These are phyloP conservation scores for Alopecurus myosuroides DNA, from an alignment of 176 grass and related monocot species.

Conservation along the genomic window DNA sequence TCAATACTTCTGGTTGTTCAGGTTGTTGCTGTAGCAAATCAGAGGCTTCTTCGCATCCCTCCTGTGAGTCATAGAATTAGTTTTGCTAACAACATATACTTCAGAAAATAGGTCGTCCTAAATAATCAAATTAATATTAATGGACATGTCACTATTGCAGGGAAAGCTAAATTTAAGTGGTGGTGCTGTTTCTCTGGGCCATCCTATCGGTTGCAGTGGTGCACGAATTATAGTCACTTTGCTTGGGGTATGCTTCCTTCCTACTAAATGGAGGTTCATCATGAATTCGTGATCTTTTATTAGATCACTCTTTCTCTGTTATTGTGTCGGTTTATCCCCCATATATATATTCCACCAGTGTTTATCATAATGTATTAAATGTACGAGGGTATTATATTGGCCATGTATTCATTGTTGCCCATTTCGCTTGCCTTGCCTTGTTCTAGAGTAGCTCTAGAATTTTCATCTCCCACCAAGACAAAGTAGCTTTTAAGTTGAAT, in stretches of 20 bases:
- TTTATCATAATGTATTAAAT: not conserved
- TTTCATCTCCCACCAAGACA: not conserved
- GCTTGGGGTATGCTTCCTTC: constrained; percentile 66
- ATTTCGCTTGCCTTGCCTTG: not conserved
- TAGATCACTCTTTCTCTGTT: not conserved
- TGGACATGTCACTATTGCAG: constrained; percentile 27
- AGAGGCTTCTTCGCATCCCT: constrained; percentile 88
- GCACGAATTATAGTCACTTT: constrained; percentile 87
- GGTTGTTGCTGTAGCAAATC: constrained; percentile 91
- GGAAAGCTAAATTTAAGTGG: constrained; percentile 83
- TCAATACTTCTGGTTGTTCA: constrained; percentile 27
- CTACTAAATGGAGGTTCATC: not conserved
- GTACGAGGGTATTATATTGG: not conserved
- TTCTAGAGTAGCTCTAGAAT: not conserved
- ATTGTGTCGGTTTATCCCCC: not conserved
- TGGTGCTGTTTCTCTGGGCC: constrained; percentile 93
- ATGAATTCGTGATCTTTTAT: not conserved
- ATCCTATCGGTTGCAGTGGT: constrained; percentile 91
- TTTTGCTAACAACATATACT: not conserved
- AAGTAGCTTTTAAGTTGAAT: not conserved
- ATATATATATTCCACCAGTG: too few species aligned
- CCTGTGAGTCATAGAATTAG: constrained; percentile 38
- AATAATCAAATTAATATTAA: not conserved
- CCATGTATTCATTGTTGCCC: not conserved
- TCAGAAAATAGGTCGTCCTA: not conserved